phyloP scores from a whole-genome alignment of 2,329 filamentous ascomycete genomes.

The Falciphora oryzae region DNA sequence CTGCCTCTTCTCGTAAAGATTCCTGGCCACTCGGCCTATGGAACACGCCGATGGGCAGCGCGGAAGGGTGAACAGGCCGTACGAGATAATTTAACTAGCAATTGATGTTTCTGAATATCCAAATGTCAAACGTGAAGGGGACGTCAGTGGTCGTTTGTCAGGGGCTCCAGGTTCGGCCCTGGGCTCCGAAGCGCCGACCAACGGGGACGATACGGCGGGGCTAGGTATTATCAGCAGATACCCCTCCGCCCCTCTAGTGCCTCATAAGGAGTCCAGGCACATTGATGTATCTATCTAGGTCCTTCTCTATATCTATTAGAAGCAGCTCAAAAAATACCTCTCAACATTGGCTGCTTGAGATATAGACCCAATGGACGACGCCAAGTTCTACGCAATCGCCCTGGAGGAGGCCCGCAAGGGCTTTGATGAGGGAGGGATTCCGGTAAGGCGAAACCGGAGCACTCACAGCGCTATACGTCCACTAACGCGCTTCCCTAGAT shows the following conservation, averaged over 20 bases:
- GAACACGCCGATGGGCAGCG: no score
- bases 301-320: no score
- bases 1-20: no score
- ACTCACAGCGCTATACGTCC: not conserved
- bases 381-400: constrained; percentile 37
- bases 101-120: not conserved
- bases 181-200: not conserved
- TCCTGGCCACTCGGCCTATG: no score
- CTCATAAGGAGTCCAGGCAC: no score
- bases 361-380: constrained; percentile 30
- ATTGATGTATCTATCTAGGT: no score
- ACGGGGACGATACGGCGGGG: no score
- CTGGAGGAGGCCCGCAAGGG: constrained; percentile 39
- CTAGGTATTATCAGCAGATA: not conserved
- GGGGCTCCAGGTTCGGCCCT: not conserved
- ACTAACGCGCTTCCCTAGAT: constrained; percentile 30
- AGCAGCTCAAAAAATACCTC: not conserved
- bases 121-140: not conserved
- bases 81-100: not conserved
- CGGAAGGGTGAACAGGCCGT: not conserved
- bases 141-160: not conserved
- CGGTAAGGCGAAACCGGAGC: constrained; percentile 27
- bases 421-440: constrained; percentile 42
- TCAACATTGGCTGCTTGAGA: not conserved
- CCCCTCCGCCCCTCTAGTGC: not conserved